Base-by-base conservation (phyloP, 2,329 filamentous ascomycete genomes). In the Pseudogymnoascus sp. region DNA sequence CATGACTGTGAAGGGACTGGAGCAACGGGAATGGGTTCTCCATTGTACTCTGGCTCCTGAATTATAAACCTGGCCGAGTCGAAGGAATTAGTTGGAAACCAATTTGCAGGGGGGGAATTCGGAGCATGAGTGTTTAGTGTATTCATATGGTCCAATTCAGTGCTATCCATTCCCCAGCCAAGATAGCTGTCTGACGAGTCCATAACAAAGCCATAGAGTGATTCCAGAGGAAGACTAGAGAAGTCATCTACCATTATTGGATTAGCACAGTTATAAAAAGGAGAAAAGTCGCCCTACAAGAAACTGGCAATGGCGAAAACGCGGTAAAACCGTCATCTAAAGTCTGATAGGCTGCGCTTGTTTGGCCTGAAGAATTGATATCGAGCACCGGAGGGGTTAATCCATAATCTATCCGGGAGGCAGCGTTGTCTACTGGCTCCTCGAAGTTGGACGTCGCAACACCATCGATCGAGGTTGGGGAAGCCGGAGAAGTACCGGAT, bases 181-280 rank as follows among this genome's bases (percentile, higher is more conserved):
- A 65, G 59, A 46, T 62, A 65, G 21, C 64, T 65, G 17, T 65
- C 64, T 29, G 60, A 65, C 44, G 63, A 42, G 33, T 65, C 64
- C 59, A 64, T 65, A 37, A 56, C 31, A 59, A 65, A 64, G 33
- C 61, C 64, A 64, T 65, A 65, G 17, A 65, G 62, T 42, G 63
- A 56, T 59, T 61, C 62, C 6, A 64, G 37, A 26, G 64, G 35
- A 50, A 65, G 59, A n/a, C 11, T 44, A 7, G 63, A 60, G 60
- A 65, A 64, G 56, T 64, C 63, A 60, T 63, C 61, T 44, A 33
- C 35, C 21, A 37, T 53, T 60, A 38, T 35, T 21, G 19, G 46
- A 60, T 65, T 42, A 64, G 46, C 21, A 46, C 7, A 26, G 21
- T 9, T 15, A 44, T 15, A 17, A 26, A 59, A 44, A 26, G 17